These are phyloP conservation scores for Pythium aphanidermatum DNA, from an alignment of 352 stramenopile species.

Conservation along the genomic window DNA sequence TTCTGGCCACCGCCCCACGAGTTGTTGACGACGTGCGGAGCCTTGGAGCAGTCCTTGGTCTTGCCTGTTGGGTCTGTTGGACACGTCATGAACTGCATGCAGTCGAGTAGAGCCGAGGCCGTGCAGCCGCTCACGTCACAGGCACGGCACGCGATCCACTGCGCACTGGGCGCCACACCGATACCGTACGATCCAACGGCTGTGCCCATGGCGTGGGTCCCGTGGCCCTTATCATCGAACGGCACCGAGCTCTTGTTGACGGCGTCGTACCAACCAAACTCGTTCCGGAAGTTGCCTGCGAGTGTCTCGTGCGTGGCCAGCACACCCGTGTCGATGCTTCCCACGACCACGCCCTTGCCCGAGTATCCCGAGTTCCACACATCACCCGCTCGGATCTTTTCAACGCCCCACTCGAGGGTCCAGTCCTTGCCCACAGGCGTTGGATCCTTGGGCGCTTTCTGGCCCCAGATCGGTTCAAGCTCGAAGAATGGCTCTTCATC, in stretches of 20 bases:
- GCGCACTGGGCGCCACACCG: conserved; percentile 30
- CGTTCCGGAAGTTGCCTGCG: conserved; percentile 19
- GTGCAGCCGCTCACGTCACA: conserved; percentile 11
- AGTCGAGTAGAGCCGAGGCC: conserved; percentile 18
- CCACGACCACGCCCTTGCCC: conserved; percentile 22
- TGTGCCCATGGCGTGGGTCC: conserved; percentile 31
- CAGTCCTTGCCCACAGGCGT: background rate
- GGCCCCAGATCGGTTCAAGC: no score
- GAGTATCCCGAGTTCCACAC: conserved; percentile 27
- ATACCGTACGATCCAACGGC: conserved; percentile 27
- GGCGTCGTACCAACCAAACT: conserved; percentile 28
- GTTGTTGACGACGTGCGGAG: conserved; percentile 29
- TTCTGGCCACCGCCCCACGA: conserved; percentile 21
- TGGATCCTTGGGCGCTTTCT: no score
- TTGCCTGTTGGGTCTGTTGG: conserved; percentile 18
- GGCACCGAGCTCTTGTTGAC: conserved; percentile 8
- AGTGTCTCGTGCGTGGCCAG: conserved; percentile 21
- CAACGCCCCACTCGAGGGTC: conserved; percentile 23
- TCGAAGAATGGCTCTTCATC: conserved; percentile 9
- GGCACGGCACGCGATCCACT: conserved; percentile 29
- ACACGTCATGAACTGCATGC: conserved; percentile 34
- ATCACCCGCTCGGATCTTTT: conserved; percentile 16
- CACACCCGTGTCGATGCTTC: conserved; percentile 28
- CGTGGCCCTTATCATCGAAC: conserved; percentile 21
- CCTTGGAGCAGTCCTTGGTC: conserved; percentile 26